These are phyloP conservation scores for Gossypium armourianum DNA, from an alignment of 441 rosid genomes.

Conservation along the genomic window DNA sequence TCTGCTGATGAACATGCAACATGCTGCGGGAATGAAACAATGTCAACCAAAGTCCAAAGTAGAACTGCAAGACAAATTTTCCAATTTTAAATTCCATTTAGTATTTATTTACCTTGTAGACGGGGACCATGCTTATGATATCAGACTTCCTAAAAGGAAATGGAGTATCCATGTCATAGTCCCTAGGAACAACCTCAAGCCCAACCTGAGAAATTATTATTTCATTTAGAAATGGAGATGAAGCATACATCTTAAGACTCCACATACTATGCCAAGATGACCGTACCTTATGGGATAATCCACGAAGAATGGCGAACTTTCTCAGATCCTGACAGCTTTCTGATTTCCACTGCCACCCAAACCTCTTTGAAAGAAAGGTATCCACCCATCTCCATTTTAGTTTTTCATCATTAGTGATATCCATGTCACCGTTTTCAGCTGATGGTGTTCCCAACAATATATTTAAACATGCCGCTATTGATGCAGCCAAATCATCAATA, in stretches of 20 bases:
- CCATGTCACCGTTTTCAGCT: conserved; percentile 30
- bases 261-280: conserved; percentile 14
- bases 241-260: conserved; percentile 12
- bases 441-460: conserved; percentile 56
- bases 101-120: conserved; percentile 46
- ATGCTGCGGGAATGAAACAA: conserved; percentile 37
- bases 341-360: conserved; percentile 52
- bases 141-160: conserved; percentile 55
- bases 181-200: conserved; percentile 69
- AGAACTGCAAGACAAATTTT: neutral
- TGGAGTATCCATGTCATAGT: conserved; percentile 60
- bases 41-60: conserved; percentile 21
- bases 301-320: conserved; percentile 62
- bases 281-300: conserved; percentile 62
- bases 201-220: conserved; percentile 49
- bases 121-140: conserved; percentile 70
- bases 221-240: conserved; percentile 21
- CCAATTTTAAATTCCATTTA: neutral
- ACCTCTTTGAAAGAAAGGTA: conserved; percentile 55
- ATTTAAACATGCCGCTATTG: conserved; percentile 63
- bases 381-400: conserved; percentile 69
- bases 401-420: conserved; percentile 30
- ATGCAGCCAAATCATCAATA: conserved; percentile 43
- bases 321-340: conserved; percentile 50
- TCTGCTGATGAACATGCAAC: conserved; percentile 76